These are phyloP conservation scores for Castanea crenata DNA, from an alignment of 306 rosid genomes.

Conservation along the genomic window DNA sequence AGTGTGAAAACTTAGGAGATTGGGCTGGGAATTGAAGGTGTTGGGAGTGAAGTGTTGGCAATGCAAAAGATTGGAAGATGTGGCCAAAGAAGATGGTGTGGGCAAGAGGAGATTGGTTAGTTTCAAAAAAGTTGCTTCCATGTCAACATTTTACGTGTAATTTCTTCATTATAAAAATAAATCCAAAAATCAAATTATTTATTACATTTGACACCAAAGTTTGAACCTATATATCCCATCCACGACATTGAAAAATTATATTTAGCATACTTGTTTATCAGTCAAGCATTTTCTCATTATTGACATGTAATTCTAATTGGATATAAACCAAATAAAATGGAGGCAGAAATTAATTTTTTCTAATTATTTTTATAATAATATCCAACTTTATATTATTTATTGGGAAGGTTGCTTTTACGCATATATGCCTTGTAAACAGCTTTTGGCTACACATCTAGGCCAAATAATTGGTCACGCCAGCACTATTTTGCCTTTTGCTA, in stretches of 20 bases:
- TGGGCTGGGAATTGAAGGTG: not conserved
- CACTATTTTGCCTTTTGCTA: no score
- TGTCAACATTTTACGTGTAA: not conserved
- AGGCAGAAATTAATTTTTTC: no score
- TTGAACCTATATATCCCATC: no score
- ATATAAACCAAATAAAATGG: not conserved
- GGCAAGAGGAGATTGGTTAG: not conserved
- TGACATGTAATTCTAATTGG: not conserved
- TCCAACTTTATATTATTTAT: not conserved
- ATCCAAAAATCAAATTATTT: no score
- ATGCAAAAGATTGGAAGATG: not conserved
- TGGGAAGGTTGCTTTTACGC: no score
- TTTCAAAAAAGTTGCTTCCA: not conserved
- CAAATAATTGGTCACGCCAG: no score
- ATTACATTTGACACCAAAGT: no score
- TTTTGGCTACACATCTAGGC: no score
- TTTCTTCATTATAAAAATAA: no score
- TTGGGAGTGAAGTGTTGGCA: not conserved
- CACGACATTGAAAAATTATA: no score
- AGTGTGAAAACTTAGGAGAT: not conserved
- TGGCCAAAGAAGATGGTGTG: not conserved
- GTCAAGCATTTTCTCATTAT: not conserved
- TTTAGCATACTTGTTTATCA: not conserved
- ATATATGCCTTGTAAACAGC: no score
- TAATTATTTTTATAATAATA: not conserved